phyloP scores from a whole-genome alignment of 2,329 filamentous ascomycete species.

The Botrytis tulipae region DNA sequence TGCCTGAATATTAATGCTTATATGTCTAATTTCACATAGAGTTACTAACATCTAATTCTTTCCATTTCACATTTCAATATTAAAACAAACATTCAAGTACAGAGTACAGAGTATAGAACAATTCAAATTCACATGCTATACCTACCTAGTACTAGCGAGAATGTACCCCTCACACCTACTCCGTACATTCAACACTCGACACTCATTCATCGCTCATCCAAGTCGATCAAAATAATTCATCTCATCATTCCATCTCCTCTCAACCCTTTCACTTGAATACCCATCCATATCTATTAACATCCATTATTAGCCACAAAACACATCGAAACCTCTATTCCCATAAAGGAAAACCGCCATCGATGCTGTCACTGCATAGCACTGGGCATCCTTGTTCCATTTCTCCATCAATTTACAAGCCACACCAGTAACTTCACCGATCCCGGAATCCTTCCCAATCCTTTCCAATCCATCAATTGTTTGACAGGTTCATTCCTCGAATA shows the following conservation, averaged over 20 bases:
- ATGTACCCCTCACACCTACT: neutral
- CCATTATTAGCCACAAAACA: neutral
- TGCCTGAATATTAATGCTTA: neutral
- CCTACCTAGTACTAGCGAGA: neutral
- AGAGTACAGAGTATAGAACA: neutral
- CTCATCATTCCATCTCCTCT: neutral
- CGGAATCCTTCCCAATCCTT: neutral
- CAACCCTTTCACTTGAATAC: neutral
- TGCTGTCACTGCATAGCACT: neutral
- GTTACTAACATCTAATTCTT: neutral
- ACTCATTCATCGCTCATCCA: neutral
- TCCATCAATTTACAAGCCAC: neutral
- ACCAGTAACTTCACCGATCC: neutral
- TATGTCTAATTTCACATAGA: neutral
- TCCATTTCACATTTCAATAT: neutral
- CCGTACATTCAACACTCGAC: neutral
- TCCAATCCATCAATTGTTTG: neutral
- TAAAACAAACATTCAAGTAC: neutral
- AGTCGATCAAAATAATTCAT: neutral
- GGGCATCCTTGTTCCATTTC: neutral
- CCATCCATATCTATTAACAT: neutral
- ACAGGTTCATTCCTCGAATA: neutral
- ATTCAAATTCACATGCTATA: neutral
- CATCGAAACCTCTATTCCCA: neutral
- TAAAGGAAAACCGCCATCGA: neutral